A percentile compares a stretch with the other conserved stretches of the same genome.
Evolutionary conservation across 176 grass and related monocot species (phyloP).

Genomic region (Bolboschoenus planiculmis): DNA sequence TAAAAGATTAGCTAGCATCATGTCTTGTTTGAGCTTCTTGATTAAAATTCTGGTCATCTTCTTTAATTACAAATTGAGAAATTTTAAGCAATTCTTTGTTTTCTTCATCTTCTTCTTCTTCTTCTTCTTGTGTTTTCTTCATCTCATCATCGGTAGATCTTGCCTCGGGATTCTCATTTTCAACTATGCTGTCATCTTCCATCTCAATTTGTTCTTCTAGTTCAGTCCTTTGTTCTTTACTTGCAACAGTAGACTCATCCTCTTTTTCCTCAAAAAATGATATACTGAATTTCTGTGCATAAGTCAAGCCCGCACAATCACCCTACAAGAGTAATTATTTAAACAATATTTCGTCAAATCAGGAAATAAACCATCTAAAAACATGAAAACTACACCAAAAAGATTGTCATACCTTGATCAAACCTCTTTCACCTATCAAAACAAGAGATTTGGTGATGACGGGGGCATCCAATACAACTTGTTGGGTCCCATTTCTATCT

Average conservation of each 20-base stretch:
- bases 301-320: constrained; percentile 65
- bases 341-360: not conserved
- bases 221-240: constrained; percentile 3
- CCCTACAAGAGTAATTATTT: constrained; percentile 43
- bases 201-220: constrained; percentile 25
- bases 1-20: constrained; percentile 28
- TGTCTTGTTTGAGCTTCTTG: constrained; percentile 19
- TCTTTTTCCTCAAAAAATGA: constrained; percentile 42
- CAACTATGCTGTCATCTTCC: constrained; percentile 22
- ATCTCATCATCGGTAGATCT: not conserved
- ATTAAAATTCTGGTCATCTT: constrained; percentile 31
- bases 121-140: not conserved
- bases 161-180: constrained; percentile 18
- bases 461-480: constrained; percentile 25
- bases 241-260: constrained; percentile 1
- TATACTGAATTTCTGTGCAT: constrained; percentile 78
- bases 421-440: constrained; percentile 40
- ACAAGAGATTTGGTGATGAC: constrained; percentile 28
- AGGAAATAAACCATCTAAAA: constrained; percentile 20
- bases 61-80: constrained; percentile 24
- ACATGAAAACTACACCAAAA: constrained; percentile 17
- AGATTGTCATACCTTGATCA: constrained; percentile 60
- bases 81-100: not conserved
- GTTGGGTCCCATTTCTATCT: constrained; percentile 47
- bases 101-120: not conserved